Base-by-base conservation (phyloP, 78 protist genomes). In the Cavenderia fasciculata region DNA sequence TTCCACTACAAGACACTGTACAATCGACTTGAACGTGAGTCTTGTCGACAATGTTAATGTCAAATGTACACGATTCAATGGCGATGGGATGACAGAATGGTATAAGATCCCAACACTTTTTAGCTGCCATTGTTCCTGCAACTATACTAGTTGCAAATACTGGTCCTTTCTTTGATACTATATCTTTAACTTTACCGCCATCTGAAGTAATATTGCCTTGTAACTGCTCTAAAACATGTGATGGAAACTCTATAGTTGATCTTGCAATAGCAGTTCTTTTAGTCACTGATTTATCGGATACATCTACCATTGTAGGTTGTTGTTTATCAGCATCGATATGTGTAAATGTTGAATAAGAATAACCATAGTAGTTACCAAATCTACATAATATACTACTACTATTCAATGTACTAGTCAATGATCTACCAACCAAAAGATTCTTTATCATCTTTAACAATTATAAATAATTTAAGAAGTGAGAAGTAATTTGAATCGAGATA, bases 61-160 rank as follows among this genome's bases (percentile, higher is more conserved):
- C 23, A 43, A 76, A n/a, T 65, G 75, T 59, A 38, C 84, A 74
- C 18, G 29, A 46, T 40, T 89, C 91, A 33, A 95, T 52, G 14
- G 86, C 75, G 0, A 95, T n/a, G 8, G 93, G 95, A 59, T 95
- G 97, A 33, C 97, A 95, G 23, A 95, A 88, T 19, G 97, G 97
- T 25, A 95, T 95, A 27, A 94, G 41, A 27, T 76, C 57, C 31
- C 61, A 23, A 1, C 96, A 94, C 16, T 47, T 59, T 87, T 95
- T 95, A 8, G 89, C 96, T 2, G 92, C 97, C 94, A 90, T 89
- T 44, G 96, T 95, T 25, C 96, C 97, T 0, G 97, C 97, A 5
- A 95, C 59, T 4, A 82, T 63, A 0, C 95, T 92, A 12, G 95
- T 92, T 1, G 96, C 33, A 72, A 95, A 78, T 11, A 93, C 96